Percentiles rank a stretch among this genome's conserved stretches.
These are phyloP conservation scores for Sugiyamaella lignohabitans DNA, from an alignment of 805 yeast genomes.

Conservation along the genomic window DNA sequence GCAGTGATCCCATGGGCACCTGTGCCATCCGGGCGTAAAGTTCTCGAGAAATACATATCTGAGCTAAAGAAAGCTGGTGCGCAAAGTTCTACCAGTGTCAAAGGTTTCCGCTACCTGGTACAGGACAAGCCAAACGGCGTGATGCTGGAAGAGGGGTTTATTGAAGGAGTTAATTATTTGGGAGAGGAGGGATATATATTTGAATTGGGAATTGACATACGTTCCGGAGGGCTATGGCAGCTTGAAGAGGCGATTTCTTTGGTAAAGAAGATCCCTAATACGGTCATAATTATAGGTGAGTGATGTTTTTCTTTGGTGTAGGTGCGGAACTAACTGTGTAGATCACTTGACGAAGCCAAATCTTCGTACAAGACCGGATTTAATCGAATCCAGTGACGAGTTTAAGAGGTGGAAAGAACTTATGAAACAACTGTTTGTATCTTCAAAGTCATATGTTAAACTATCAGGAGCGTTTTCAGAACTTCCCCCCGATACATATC, in stretches of 20 bases:
- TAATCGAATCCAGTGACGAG: slow-evolving; percentile 1
- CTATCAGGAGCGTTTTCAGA: slow-evolving; percentile 41
- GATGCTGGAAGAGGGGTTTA: slow-evolving; percentile 29
- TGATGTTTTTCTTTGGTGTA: not conserved
- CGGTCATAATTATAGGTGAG: slow-evolving; percentile 32
- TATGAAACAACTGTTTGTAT: slow-evolving; percentile 1
- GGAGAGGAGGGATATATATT: slow-evolving; percentile 30
- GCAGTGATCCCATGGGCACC: slow-evolving; percentile 45
- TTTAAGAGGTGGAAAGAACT: slow-evolving; percentile 13
- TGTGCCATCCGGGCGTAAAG: slow-evolving; percentile 30
- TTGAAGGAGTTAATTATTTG: slow-evolving; percentile 35
- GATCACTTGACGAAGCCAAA: slow-evolving; percentile 42
- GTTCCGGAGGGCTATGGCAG: slow-evolving; percentile 37
- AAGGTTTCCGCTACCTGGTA: slow-evolving; percentile 39
- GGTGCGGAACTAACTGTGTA: not conserved
- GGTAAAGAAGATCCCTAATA: slow-evolving; percentile 26
- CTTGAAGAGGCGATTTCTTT: slow-evolving; percentile 34
- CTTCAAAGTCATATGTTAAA: slow-evolving; percentile 30
- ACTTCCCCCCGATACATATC: slow-evolving; percentile 15
- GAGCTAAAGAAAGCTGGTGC: slow-evolving; percentile 16
- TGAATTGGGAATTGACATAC: slow-evolving; percentile 41
- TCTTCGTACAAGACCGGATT: slow-evolving; percentile 16
- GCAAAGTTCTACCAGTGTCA: slow-evolving; percentile 21
- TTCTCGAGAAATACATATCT: slow-evolving; percentile 16
- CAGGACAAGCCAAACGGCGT: slow-evolving; percentile 39